Evolutionary conservation across 306 rosid genomes (phyloP).

Genomic region (peach (Prunus persica)): Prunus_persica_NCBIv2 NC_034010.1:25305001-25305500

Average conservation of each 20-base stretch:
- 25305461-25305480: constrained; percentile 37
- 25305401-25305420: constrained; percentile 12
- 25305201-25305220: constrained; percentile 12
- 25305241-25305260: constrained; percentile 24
- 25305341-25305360: constrained; percentile 45
- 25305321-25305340: constrained; percentile 25
- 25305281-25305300: background rate
- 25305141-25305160: constrained; percentile 24
- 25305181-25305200: constrained; percentile 21
- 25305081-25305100: constrained; percentile 29
- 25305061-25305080: constrained; percentile 29
- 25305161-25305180: constrained; percentile 12
- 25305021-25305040: background rate
- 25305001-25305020: constrained; percentile 7
- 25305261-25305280: constrained; percentile 39
- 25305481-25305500: constrained; percentile 36
- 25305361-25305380: constrained; percentile 8
- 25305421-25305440: constrained; percentile 1
- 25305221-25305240: constrained; percentile 14
- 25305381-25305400: background rate
- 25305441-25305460: constrained; percentile 37
- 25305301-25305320: constrained; percentile 8
- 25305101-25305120: constrained; percentile 24
- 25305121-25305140: constrained; percentile 16
- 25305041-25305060: constrained; percentile 19